Evolutionary conservation across 768 basidiomycete genomes (phyloP).

Genomic region (Boletus eberwhitei): DNA sequence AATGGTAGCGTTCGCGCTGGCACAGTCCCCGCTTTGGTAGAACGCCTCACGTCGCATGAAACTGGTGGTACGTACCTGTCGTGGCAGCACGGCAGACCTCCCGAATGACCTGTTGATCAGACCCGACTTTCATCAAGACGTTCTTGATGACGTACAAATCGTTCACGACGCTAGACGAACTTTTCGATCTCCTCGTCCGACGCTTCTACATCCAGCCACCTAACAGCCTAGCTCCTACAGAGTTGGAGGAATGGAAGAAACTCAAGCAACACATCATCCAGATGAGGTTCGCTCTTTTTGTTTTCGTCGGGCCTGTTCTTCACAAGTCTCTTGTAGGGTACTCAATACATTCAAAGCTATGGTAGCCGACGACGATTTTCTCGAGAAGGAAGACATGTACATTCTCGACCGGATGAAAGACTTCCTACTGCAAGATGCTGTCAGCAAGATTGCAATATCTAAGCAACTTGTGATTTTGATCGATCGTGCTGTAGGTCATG

Average conservation of each 20-base stretch:
- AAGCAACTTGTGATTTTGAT: constrained; percentile 73
- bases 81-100: neutral
- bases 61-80: constrained; percentile 61
- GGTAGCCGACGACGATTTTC: constrained; percentile 77
- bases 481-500: constrained; percentile 68
- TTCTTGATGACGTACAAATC: constrained; percentile 97
- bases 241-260: constrained; percentile 76
- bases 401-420: constrained; percentile 80
- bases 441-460: constrained; percentile 61
- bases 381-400: constrained; percentile 83
- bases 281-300: constrained; percentile 58
- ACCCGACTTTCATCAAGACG: constrained; percentile 77
- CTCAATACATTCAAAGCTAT: constrained; percentile 89
- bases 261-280: constrained; percentile 86
- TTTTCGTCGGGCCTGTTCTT: neutral
- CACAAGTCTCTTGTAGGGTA: constrained; percentile 43
- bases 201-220: constrained; percentile 82
- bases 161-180: constrained; percentile 78
- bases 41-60: constrained; percentile 89
- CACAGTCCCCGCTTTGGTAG: constrained; percentile 80
- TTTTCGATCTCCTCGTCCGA: constrained; percentile 76
- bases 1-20: constrained; percentile 86
- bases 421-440: constrained; percentile 67
- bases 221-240: constrained; percentile 52
- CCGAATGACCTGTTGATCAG: constrained; percentile 33